Conservation (phyloP, 2,329 filamentous ascomycete species). For the Gremmenia infestans region DNA sequence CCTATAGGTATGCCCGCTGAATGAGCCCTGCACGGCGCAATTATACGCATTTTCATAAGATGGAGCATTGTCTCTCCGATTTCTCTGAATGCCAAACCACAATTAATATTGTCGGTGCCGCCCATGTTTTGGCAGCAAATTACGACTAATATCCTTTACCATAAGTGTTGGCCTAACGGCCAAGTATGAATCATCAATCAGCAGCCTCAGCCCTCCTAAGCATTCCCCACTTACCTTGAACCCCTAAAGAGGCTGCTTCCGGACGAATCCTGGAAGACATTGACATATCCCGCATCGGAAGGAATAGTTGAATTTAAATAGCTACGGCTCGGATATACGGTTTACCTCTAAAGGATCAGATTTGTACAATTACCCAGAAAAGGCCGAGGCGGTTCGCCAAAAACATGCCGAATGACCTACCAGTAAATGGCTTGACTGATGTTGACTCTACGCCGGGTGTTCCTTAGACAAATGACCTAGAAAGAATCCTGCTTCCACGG, state of each 20-base stretch:
- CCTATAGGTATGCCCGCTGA: background rate
- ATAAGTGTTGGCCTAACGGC: background rate
- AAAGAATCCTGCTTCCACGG: background rate
- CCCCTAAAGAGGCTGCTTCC: background rate
- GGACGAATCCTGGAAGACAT: background rate
- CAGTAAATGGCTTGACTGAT: background rate
- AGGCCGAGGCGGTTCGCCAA: background rate
- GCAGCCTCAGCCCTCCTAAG: too few species aligned
- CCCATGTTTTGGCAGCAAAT: background rate
- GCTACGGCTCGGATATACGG: background rate
- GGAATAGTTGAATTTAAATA: background rate
- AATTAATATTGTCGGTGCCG: background rate
- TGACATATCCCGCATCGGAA: background rate
- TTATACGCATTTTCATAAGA: background rate
- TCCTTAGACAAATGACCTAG: background rate
- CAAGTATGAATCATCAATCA: too few species aligned
- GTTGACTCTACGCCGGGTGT: background rate
- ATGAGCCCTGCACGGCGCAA: background rate
- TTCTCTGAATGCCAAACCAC: background rate
- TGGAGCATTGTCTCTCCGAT: constrained; percentile 2
- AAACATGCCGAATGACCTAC: background rate
- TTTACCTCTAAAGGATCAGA: background rate
- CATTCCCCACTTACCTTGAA: too few species aligned
- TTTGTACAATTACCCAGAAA: background rate
- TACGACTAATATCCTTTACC: background rate